A percentile compares a stretch with the other conserved stretches of the same genome.
phyloP scores from a whole-genome alignment of 2,329 filamentous ascomycete genomes.

The Claviceps maximensis region DNA sequence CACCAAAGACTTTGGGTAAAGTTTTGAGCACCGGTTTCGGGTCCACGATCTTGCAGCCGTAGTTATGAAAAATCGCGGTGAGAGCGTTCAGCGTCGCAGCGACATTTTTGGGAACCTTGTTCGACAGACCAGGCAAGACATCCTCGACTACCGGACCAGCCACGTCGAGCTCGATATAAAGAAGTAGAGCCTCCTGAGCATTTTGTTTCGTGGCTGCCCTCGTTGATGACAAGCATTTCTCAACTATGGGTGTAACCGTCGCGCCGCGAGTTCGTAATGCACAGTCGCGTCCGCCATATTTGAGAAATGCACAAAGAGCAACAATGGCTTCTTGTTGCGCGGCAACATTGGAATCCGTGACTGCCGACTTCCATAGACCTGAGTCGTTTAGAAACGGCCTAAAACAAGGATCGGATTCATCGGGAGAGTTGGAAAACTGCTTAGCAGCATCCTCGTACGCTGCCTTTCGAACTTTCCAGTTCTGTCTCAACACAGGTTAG shows the following conservation, averaged over 20 bases:
- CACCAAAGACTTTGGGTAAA: constrained; percentile 82
- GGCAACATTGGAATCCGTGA: constrained; percentile 89
- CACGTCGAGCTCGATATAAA: constrained; percentile 83
- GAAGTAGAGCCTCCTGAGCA: constrained; percentile 70
- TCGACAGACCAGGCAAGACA: constrained; percentile 64
- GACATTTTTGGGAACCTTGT: constrained; percentile 87
- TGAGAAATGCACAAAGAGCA: constrained; percentile 81
- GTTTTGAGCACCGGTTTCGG: constrained; percentile 82
- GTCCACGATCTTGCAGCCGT: constrained; percentile 86
- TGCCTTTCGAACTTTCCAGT: constrained; percentile 94
- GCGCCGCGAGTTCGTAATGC: constrained; percentile 63
- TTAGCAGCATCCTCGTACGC: constrained; percentile 89
- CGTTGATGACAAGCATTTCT: constrained; percentile 83
- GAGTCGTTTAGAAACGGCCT: constrained; percentile 77
- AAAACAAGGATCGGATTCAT: constrained; percentile 77
- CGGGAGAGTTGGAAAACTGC: constrained; percentile 69
- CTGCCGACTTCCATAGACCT: constrained; percentile 80
- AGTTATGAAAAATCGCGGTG: constrained; percentile 79
- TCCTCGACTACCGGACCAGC: constrained; percentile 82
- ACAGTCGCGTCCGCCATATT: constrained; percentile 73
- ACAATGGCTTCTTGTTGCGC: constrained; percentile 87
- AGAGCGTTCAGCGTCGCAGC: constrained; percentile 59
- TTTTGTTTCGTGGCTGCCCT: constrained; percentile 80
- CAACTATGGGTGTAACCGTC: constrained; percentile 67
- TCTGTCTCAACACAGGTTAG: constrained; percentile 28